Evolutionary conservation across 176 grass and related monocot genomes (phyloP), one percentile per base, ranked within the genome.

Genomic region (Carex parvula): DNA sequence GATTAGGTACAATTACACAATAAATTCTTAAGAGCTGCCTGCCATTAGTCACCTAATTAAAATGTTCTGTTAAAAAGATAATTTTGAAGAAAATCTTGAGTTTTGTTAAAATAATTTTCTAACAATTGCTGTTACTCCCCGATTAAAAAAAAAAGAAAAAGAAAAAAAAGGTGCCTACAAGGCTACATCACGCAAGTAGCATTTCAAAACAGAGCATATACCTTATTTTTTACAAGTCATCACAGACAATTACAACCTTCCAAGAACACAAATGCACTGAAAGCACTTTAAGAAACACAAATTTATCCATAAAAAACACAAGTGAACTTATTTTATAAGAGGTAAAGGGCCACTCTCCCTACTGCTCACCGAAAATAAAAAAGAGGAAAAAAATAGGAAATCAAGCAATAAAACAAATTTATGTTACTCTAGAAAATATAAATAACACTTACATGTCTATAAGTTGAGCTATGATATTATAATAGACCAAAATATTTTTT

Each of bases 401-500:
- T 30, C 11, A 50, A 4, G 39, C 29, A 24, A 81, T 64, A 16
- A 44, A 44, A 44, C 56, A 35, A 61, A 80, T 30, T 64, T 14
- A 61, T 22, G 39, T 13, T 44, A 44, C 59, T 81, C 58, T 18
- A 29, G n/a, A 62, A 81, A 81, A 24, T 7, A 64, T 63, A 81
- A 48, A 64, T 63, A 81, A 48, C 42, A 62, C 79, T 22, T 24
- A 1, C 1, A 81, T 44, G 55, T 81, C 37, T 78, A 57, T 33
- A 5, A 78, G 24, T 78, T 33, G 22, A 26, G 8, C 39, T 64
- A 62, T 81, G 9, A 62, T 22, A 64, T 48, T 64, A 81, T 29
- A 75, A 53, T 29, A 75, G 46, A 54, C 13, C 71, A 63, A 64
- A 41, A 63, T 29, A 59, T 29, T 81, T 8, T 64, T 81, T 81